Evolutionary conservation across 2,329 filamentous ascomycete genomes (phyloP).

Genomic region (Fusarium sororula): DNA sequence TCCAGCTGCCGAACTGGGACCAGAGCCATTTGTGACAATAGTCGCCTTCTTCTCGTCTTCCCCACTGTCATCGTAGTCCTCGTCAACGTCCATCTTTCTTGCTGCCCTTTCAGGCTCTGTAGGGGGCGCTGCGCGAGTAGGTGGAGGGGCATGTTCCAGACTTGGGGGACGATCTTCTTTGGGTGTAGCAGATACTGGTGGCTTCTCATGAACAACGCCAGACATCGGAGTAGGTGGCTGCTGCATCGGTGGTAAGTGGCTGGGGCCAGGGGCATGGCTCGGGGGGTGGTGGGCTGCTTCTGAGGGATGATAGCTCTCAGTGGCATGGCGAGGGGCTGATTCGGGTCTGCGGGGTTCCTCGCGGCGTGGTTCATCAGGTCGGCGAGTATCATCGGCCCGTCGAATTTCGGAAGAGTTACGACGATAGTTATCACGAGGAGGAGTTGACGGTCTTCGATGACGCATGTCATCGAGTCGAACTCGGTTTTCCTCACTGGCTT

Average conservation of each 20-base stretch:
- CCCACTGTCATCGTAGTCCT: conserved; percentile 94
- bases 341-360: conserved; percentile 66
- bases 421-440: conserved; percentile 73
- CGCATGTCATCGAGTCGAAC: conserved; percentile 86
- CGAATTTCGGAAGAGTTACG: conserved; percentile 80
- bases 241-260: conserved; percentile 71
- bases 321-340: conserved; percentile 74
- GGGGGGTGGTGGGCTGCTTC: conserved; percentile 83
- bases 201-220: conserved; percentile 61
- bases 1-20: conserved; percentile 57
- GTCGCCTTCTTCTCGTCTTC: conserved; percentile 79
- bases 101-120: conserved; percentile 83
- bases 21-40: conserved; percentile 54
- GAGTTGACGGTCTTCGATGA: conserved; percentile 80
- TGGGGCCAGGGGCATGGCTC: conserved; percentile 63
- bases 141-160: conserved; percentile 45
- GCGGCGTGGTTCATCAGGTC: conserved; percentile 69
- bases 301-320: conserved; percentile 88
- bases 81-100: conserved; percentile 95
- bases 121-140: conserved; percentile 59
- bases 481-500: conserved; percentile 86
- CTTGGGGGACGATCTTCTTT: conserved; percentile 69
- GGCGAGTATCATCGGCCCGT: conserved; percentile 71
- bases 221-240: conserved; percentile 62
- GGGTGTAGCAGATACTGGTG: conserved; percentile 44